Evolutionary conservation across 208 protist genomes (phyloP), one percentile per base, ranked within the genome.

Genomic region (Porcisia hertigi): DNA sequence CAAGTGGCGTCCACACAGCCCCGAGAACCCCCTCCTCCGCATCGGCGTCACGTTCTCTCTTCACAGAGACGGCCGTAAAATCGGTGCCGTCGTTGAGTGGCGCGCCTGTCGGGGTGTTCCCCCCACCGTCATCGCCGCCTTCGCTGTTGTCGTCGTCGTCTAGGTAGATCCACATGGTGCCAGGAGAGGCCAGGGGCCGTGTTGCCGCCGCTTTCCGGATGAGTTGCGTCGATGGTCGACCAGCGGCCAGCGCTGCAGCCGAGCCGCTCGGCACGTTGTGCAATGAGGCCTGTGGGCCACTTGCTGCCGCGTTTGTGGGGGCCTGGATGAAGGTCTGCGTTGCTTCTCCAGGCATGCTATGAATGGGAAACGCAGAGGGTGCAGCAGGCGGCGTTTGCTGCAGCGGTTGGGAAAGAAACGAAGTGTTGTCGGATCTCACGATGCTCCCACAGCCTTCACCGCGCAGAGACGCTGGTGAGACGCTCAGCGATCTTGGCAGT

Each of bases 131-230:
- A 36, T 76, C 69, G 23, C 45, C 72, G 7, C 34, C 34, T 20
- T 72, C 84, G 12, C 87, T 82, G 25, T 92, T 84, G 70, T 93
- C 88, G 74, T 92, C 85, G 58, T 93, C 88, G 52, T 93, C 87
- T 16, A 95, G 71, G 72, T 83, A 90, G 73, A 95, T 95, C 91
- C 91, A 95, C 78, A 92, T 59, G 30, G 88, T 93, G 63, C 75
- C 82, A 5, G 91, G 88, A 2, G 91, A 90, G 20, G 79, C 81
- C 7, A 76, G 72, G 39, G 91, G 91, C 12, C 84, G 86, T 54
- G 88, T 80, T 7, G 88, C 91, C 1, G 87, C 91, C 0, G 87
- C 88, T 36, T 80, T 81, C 6, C 81, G 81, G 60, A 93, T 86
- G 34, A 92, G 80, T 67, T 86, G 82, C 47, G 88, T 88, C 16